Evolutionary conservation across 2,329 filamentous ascomycete species (phyloP), one percentile per base, ranked within the genome.

Genomic region (Reticulascus tulasneorum): DNA sequence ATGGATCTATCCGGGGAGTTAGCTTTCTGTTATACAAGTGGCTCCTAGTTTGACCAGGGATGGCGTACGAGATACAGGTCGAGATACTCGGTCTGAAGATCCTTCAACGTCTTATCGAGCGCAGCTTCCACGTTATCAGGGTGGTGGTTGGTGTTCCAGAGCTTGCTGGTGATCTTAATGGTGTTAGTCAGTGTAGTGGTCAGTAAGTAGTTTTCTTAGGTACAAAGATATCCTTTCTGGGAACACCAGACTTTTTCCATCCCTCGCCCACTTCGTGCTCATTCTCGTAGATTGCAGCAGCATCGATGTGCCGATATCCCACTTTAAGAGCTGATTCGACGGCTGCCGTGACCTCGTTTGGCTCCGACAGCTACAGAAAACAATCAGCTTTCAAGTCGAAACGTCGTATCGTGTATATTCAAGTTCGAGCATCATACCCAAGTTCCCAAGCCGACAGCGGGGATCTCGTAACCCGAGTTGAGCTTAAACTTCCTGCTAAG

Each of bases 101-200:
- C 69, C 38, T 62, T 54, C 24, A 76, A 55, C 1, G 69, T 69
- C 47, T 63, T 60, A 44, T 74, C 58, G 13, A 76, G 53, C 4
- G 63, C 70, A 34, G 60, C 56, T 47, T 70, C 67, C 23, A 77
- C 65, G 38, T 73, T 60, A 24, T 70, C 59, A 2, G 66, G 62
- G 34, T 62, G 55, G 47, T 76, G 73, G 25, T 70, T 60, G 10
- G 64, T 75, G 58, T 78, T 78, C 75, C 75, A 81, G 10, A 80
- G 61, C 60, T 82, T 82, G 44, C 69, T 71, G n/a, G 76, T 79
- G 34, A 76, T n/a, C n/a, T n/a, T n/a, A n/a, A n/a, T n/a, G n/a
- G n/a, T n/a, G n/a, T n/a, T n/a, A n/a, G n/a, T n/a, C n/a, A n/a
- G n/a, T n/a, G n/a, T n/a, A n/a, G n/a, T n/a, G n/a, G n/a, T n/a